A percentile compares a stretch with the other conserved stretches of the same genome.
These are phyloP conservation scores for Vachellia collinsii DNA, from an alignment of 306 rosid species.

Conservation along the genomic window DNA sequence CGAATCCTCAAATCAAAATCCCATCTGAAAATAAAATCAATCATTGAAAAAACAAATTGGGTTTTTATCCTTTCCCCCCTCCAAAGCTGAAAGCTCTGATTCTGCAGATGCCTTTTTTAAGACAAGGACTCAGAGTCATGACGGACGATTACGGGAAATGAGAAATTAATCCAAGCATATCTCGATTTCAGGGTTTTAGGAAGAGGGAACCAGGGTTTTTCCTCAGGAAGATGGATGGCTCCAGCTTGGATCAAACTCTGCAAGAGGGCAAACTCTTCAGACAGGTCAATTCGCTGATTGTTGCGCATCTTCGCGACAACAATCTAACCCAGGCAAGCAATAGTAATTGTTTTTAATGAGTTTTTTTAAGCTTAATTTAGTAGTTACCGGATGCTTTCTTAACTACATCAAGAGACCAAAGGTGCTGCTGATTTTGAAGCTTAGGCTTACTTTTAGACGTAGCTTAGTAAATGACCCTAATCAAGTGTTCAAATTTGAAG, in stretches of 20 bases:
- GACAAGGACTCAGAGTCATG: neutral
- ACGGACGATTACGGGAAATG: neutral
- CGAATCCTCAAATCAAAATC: neutral
- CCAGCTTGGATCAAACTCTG: slow-evolving; percentile 55
- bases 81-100: neutral
- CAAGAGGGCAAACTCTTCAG: slow-evolving; percentile 79
- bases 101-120: no score
- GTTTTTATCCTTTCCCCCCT: no score
- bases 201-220: neutral
- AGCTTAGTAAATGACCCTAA: neutral
- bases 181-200: neutral
- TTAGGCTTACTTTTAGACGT: neutral
- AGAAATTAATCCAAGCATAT: neutral
- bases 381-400: neutral
- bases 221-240: slow-evolving; percentile 52
- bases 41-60: no score
- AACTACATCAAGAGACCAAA: neutral
- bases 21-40: neutral
- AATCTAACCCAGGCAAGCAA: slow-evolving; percentile 72
- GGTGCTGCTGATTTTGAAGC: neutral
- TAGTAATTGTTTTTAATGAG: neutral
- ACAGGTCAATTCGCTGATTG: slow-evolving; percentile 77
- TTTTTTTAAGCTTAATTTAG: neutral
- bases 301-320: slow-evolving; percentile 82
- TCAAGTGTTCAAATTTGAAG: neutral